Evolutionary conservation across 1,139 yeast genomes (phyloP), one percentile per base, ranked within the genome.

Genomic region (Saccharomyces hybrid): DNA sequence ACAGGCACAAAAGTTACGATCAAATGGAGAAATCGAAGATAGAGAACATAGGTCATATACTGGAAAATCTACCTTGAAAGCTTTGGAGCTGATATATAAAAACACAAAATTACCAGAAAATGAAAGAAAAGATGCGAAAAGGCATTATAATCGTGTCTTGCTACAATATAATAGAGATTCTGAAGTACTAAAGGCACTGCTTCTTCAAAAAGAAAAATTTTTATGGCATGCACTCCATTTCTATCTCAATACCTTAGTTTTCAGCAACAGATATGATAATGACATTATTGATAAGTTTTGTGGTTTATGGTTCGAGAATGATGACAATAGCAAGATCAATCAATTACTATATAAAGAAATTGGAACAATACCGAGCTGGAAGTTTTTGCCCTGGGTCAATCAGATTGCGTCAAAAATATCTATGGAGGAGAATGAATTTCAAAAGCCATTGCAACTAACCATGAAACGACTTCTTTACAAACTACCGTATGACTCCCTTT

Each of bases 401-500:
- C 99, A 93, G 66, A 75, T 93, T 49, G 78, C 88, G 4, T 88
- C 98, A 0, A 76, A 96, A 55, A 69, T 91, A 25, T 73, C 82
- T 0, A 70, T 70, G 42, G 86, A 80, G 25, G 56, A 62, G 0
- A 64, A 76, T 5, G 62, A 59, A 0, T 90, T 89, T 62, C 97
- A 89, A 63, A 61, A 57, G 0, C 67, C 79, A 0, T 71, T 93
- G 47, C 78, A 77, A 48, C 59, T 63, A 0, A 68, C 90, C 6
- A 71, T 91, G 16, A 63, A 73, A 3, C 69, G 75, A 4, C 69
- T 89, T 26, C 78, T 88, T 53, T 59, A 63, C 9, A 77, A 78
- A 30, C 91, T 90, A 63, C 98, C 98, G 0, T 82, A 76, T 67
- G 98, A 93, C 61, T 75, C 88, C 0, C 66, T 90, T 2, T 90